Evolutionary conservation across 2,329 filamentous ascomycete species (phyloP).

Genomic region (Mycosphaerella sp.): DNA sequence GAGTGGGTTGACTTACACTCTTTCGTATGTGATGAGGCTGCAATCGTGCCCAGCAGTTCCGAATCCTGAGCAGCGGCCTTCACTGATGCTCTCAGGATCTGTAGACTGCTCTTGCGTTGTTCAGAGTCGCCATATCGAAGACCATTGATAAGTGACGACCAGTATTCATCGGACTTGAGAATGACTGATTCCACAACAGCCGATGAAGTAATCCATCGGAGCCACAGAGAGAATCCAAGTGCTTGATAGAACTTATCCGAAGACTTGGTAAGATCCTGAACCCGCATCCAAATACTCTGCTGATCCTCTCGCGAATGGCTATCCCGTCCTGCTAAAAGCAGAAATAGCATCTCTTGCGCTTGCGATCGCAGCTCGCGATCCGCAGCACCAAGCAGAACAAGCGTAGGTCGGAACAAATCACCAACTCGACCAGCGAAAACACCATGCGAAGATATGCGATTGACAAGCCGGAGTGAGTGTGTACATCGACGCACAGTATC

Average conservation of each 20-base stretch:
- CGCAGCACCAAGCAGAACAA: constrained; percentile 13
- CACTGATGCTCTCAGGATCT: constrained; percentile 41
- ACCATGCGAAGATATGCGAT: neutral
- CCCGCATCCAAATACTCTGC: constrained; percentile 15
- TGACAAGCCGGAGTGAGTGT: constrained; percentile 9
- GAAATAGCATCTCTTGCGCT: constrained; percentile 13
- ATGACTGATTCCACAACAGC: constrained; percentile 8
- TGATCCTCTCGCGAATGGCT: constrained; percentile 1
- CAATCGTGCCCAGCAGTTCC: neutral
- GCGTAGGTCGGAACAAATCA: constrained; percentile 12
- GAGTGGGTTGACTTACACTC: constrained; percentile 3
- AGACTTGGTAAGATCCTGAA: constrained; percentile 9
- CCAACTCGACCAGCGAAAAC: neutral
- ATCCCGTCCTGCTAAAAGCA: constrained; percentile 1
- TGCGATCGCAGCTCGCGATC: constrained; percentile 8
- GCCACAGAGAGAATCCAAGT: constrained; percentile 27
- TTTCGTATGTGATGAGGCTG: neutral
- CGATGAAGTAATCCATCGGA: constrained; percentile 20
- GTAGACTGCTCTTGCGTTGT: constrained; percentile 43
- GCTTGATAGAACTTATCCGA: constrained; percentile 15
- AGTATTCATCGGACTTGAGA: constrained; percentile 32
- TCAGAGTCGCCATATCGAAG: constrained; percentile 41
- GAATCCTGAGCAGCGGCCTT: constrained; percentile 24
- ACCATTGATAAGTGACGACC: constrained; percentile 36
- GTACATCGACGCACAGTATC: neutral